Evolutionary conservation across 2,329 filamentous ascomycete genomes (phyloP), one percentile per base, ranked within the genome.

Genomic region (Emmonsia crescens): DNA sequence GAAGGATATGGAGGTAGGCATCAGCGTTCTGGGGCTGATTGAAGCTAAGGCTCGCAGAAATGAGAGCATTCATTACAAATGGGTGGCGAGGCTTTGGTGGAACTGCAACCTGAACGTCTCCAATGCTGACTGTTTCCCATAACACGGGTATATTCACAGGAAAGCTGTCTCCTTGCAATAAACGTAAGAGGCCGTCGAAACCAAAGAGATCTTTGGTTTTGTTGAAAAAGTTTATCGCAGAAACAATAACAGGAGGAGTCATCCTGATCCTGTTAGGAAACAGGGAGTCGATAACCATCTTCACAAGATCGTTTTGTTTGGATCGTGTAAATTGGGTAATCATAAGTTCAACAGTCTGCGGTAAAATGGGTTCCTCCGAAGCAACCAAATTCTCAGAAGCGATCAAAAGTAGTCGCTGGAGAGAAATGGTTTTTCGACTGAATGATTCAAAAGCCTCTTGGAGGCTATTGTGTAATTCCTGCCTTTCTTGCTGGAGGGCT

Each of bases 21-120:
- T 77, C 72, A 12, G 75, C 75, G 65, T 71, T 70, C 38, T 76
- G 70, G 4, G 72, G 71, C 55, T 77, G 75, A 40, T 77, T 69
- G 42, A 77, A 77, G 10, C 73, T 69, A n/a, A 77, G 67, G 38
- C 71, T 71, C 19, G 72, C 69, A 3, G 69, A 66, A 42, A 77
- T 75, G 14, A 77, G 66, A n/a, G 71, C 67, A 5, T 69, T 68
- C 48, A 74, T 72, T 16, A 76, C 67, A 24, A 73, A 68, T 1
- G 70, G 67, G 59, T 74, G 57, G 29, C 66, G 70, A 54, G 72
- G 66, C 21, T 70, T 61, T 2, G 74, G 73, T 10, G 75, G 75
- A 16, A 74, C 66, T 1, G 72, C 68, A 10, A 77, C 67, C 29
- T 74, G 71, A 27, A 76, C 51, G 2, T 72, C 73, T 62, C 75